Base-by-base conservation (phyloP, 352 stramenopile genomes). In the Globisporangium lucens region DNA sequence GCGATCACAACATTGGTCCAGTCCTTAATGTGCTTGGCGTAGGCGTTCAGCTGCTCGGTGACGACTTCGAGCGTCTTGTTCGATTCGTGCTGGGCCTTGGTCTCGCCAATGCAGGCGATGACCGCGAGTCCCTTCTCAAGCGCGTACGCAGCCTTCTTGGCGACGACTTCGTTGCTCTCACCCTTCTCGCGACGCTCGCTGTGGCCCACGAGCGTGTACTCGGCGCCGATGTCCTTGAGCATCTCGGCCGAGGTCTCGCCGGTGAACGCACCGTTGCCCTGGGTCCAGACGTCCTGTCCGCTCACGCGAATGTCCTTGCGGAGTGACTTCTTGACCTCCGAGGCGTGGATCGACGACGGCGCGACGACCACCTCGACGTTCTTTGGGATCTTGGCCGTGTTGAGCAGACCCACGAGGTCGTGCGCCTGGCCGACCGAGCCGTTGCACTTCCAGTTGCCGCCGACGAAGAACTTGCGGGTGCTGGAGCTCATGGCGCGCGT, bases 361-460 rank as follows among this genome's bases (percentile, higher is more conserved):
- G 96, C 97, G 27, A 99, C 94, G 24, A 99, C 98, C 29, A 99
- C 97, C 73, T 99, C 97, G 30, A 95, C 89, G 72, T 81, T 71
- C 52, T 69, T 63, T 24, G 87, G 87, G 73, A 91, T 93, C 69
- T 87, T 87, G 71, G 82, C 85, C 70, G 82, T 91, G 82, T 95
- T 95, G 71, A 95, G 84, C 69, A 90, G 79, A 38, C 79, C 78
- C 7, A 95, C 86, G 63, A 94, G 83, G 38, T 89, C 80, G 22
- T 84, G 65, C 35, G 83, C 80, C 72, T 92, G 85, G 63, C 67
- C 66, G 33, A 91, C 33, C 55, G 87, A 94, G 65, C 87, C 87
- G 67, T 94, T 94, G 87, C 97, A 99, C 79, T 99, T 99, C 98
- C 98, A 99, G 91, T 99, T 99, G 76, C 98, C 98, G 53, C 98